Evolutionary conservation across 192 early-diverging fungal genomes (phyloP), one percentile per base, ranked within the genome.

Genomic region (Endogone sp.): DNA sequence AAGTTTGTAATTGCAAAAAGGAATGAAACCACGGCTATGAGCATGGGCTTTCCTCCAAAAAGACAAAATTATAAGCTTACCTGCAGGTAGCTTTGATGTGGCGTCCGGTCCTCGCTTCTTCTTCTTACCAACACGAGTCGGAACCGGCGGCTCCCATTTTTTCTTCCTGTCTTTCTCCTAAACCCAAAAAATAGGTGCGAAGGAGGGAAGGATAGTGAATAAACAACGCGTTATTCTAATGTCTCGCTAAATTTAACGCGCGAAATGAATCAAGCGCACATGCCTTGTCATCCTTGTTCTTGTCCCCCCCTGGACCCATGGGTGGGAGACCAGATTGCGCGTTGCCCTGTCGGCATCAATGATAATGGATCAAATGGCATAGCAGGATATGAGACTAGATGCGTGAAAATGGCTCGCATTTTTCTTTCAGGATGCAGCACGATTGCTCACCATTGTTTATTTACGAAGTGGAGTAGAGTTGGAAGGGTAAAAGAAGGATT

Each of bases 41-140:
- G n/a, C n/a, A n/a, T n/a, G n/a, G n/a, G n/a, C n/a, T n/a, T n/a
- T n/a, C n/a, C n/a, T n/a, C n/a, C n/a, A n/a, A n/a, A n/a, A n/a
- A n/a, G n/a, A n/a, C n/a, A 60, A 23, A 60, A 0, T 29, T 23
- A 6, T 62, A 29, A 49, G 28, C 66, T 60, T 83, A 95, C 94
- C 91, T 74, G 91, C 88, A 55, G 98, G 98, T 58, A 99, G 81
- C 79, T 98, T 99, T 66, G 84, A 78, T 13, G 89, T 84, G 31
- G 95, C 86, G 68, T 98, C 96, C 31, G 95, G 95, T 23, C 98
- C 96, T 77, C 87, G 88, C 76, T 85, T 90, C 91, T 99, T 99
- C 88, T 95, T 96, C 84, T 98, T 97, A 67, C 98, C 96, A 22
- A 98, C 94, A 61, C 95, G 91, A n/a, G 98, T 99, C 20, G 98